Evolutionary conservation across 768 basidiomycete species (phyloP).

Genomic region (Boletus huronensis): DNA sequence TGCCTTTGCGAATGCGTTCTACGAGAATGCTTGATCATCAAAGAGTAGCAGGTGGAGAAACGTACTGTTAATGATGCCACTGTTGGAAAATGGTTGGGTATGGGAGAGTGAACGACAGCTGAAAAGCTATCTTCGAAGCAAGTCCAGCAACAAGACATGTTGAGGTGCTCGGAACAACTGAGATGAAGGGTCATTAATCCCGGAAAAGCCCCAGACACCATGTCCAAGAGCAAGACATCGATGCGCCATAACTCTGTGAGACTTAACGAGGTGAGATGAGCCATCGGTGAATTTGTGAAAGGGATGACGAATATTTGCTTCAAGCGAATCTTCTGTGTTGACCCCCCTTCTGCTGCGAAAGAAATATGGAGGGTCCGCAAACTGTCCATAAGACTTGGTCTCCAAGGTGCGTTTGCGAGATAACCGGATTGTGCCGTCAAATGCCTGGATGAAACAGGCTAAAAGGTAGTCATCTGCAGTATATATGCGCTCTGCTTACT

Average conservation of each 20-base stretch:
- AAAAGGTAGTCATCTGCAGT: background rate
- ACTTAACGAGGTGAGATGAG: conserved; percentile 44
- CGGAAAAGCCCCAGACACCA: conserved; percentile 47
- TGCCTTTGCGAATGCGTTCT: conserved; percentile 44
- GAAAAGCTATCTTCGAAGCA: conserved; percentile 63
- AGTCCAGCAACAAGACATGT: conserved; percentile 54
- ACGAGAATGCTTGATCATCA: conserved; percentile 3
- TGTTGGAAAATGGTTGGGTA: conserved; percentile 48
- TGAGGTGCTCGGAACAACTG: conserved; percentile 57
- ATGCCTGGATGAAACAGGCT: conserved; percentile 13
- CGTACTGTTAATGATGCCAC: conserved; percentile 51
- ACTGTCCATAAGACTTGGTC: conserved; percentile 29
- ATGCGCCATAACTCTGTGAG: conserved; percentile 58
- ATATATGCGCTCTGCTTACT: conserved; percentile 37
- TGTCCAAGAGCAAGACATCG: conserved; percentile 43
- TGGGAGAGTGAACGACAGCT: conserved; percentile 56
- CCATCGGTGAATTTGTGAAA: conserved; percentile 26
- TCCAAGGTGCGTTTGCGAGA: conserved; percentile 25
- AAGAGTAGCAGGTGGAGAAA: background rate
- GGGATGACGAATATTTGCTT: conserved; percentile 32
- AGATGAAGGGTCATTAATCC: conserved; percentile 47
- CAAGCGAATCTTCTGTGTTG: conserved; percentile 41
- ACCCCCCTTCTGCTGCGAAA: conserved; percentile 40
- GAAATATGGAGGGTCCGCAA: conserved; percentile 42
- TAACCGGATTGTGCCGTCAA: conserved; percentile 16